Evolutionary conservation across 2,329 filamentous ascomycete genomes (phyloP), one percentile per base, ranked within the genome.

Genomic region (Diaporthe nobilis): DNA sequence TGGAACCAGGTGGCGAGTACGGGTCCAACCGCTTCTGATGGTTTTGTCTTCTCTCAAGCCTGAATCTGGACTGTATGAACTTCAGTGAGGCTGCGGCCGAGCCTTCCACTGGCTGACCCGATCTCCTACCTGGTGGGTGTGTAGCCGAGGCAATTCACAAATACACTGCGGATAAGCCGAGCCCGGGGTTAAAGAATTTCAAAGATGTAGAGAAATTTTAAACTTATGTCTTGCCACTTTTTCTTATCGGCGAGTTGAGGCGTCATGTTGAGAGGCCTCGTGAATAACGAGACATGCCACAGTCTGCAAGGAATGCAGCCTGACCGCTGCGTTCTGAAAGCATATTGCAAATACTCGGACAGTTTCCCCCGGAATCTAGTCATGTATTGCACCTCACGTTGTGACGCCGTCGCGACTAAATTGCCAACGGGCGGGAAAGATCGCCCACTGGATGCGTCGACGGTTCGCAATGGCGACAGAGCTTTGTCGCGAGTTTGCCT

Each of bases 321-420:
- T 42, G 49, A 17, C n/a, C 57, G 9, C 9, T 25, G 22, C 20
- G 31, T 53, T 53, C 65, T 39, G 47, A 15, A 51, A 28, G 44
- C 65, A 68, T 39, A 25, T 42, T n/a, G 34, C 65, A 4, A 42
- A 42, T 25, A 28, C 34, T 55, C 31, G 15, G 49, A 31, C 51
- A 57, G 25, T 73, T 47, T 44, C 47, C 37, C 49, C 49, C 71
- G 39, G 37, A 25, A 57, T 73, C 71, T 55, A 73, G 58, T 65
- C 71, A 58, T 74, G 34, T 25, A 44, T 39, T 25, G 60, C 57
- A 42, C 34, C 39, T 28, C 28, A 25, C 55, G 28, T 13, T 55
- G 12, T 37, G 17, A 39, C 55, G 42, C 55, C 63, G 55, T 74
- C 47, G 42, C 34, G 10, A 44, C 53, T 55, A 71, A 22, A 53